Base-by-base conservation (phyloP, 2,329 filamentous ascomycete species). In the Ceratocystis cubensis region DNA sequence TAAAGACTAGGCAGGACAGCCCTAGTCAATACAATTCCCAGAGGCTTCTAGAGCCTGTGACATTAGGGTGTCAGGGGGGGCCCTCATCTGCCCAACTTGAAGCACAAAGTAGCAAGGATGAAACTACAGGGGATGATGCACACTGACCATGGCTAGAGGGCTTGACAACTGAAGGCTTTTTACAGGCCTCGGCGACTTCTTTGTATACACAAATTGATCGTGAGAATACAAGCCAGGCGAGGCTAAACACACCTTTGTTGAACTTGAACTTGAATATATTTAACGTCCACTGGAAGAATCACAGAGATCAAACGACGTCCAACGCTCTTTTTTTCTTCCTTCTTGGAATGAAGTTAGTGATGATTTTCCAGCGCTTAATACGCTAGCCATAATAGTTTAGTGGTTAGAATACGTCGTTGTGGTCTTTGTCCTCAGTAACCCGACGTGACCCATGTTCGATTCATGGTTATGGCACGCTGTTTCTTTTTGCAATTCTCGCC, bases 371-470 rank as follows among this genome's bases (percentile, higher is more conserved):
- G 30, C 1, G 30, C 1, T n/a, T 22, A 65, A 37, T n/a, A 10
- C 20, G 17, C 22, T 28, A 25, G 59, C 65, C 65, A 66, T 66
- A 66, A 66, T 66, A 66, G 65, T 66, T 66, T 66, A 66, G 61
- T 66, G 59, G 65, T 66, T 66, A 66, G 65, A 66, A 66, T 66
- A 63, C 48, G 57, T 56, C 65, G 65, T 66, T 66, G 65, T 66
- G 65, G 65, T 28, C 28, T 56, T 28, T 7, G 33, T 56, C 59
- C 22, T 59, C 59, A 20, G 41, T 63, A 57, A 66, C 59, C 65
- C 65, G 65, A 63, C 59, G 65, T 63, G 65, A 66, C 61, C 65
- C 65, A 66, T 66, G 65, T 66, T 66, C 65, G 65, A 66, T 66
- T 66, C 65, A 66, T 66, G 65, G 65, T 66, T 66, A 66, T 66